A percentile compares a stretch with the other conserved stretches of the same genome.
Evolutionary conservation across 345 rosid genomes (phyloP).

Genomic region (Eutrema japonicum): DNA sequence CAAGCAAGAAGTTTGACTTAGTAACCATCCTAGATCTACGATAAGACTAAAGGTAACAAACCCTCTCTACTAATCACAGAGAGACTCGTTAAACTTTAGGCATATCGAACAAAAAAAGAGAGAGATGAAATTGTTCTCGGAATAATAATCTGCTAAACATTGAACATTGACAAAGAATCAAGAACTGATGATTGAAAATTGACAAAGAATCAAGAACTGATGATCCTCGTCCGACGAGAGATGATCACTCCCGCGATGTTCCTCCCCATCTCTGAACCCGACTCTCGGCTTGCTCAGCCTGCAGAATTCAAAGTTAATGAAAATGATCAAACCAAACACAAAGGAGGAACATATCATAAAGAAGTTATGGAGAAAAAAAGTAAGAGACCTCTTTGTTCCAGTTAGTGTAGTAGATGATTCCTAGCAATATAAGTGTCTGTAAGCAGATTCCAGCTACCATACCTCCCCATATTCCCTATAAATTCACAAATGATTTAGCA

Average conservation of each 20-base stretch:
- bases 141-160: background rate
- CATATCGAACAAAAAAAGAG: background rate
- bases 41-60: background rate
- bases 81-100: background rate
- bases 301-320: constrained; percentile 15
- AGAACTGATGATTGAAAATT: constrained; percentile 9
- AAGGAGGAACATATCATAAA: background rate
- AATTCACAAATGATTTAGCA: background rate
- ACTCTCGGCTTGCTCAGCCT: constrained; percentile 79
- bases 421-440: constrained; percentile 71
- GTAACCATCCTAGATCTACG: background rate
- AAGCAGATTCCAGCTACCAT: constrained; percentile 82
- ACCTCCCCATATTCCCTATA: constrained; percentile 98
- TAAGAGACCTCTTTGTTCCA: constrained; percentile 76
- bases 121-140: background rate
- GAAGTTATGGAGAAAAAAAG: background rate
- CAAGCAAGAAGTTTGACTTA: constrained; percentile 1
- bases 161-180: background rate
- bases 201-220: background rate
- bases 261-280: constrained; percentile 91
- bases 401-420: constrained; percentile 67
- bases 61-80: constrained; percentile 10
- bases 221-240: background rate
- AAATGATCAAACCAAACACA: constrained; percentile 15
- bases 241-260: constrained; percentile 42